Evolutionary conservation across 345 rosid genomes (phyloP).

Genomic region (Citrus maxima): DNA sequence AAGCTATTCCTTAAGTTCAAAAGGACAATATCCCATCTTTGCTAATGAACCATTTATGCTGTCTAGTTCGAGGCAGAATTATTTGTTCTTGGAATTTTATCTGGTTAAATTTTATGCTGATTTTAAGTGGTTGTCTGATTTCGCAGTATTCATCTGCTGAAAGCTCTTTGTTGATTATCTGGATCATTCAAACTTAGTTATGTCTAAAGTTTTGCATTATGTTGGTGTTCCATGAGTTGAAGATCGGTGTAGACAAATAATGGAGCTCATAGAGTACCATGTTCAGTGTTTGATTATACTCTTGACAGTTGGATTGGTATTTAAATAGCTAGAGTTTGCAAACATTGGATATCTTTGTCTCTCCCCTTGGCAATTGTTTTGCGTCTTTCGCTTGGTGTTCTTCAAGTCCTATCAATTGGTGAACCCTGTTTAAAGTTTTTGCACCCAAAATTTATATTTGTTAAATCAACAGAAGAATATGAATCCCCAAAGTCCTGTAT

Average conservation of each 20-base stretch:
- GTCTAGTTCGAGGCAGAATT: neutral
- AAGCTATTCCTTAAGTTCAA: neutral
- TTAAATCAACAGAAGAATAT: neutral
- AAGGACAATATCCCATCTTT: neutral
- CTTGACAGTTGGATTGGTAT: neutral
- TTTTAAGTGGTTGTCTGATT: neutral
- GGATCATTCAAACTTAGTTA: neutral
- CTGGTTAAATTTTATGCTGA: neutral
- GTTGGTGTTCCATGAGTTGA: neutral
- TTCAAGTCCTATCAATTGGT: neutral
- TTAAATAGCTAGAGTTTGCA: neutral
- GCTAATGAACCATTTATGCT: neutral
- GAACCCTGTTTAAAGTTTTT: neutral
- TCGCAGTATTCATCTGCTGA: neutral
- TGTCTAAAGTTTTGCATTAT: neutral
- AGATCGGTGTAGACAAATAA: neutral
- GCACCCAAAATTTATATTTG: too few species aligned
- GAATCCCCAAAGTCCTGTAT: neutral
- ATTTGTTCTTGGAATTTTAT: neutral
- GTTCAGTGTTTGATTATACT: neutral
- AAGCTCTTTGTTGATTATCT: neutral
- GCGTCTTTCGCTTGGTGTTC: neutral
- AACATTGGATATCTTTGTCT: neutral
- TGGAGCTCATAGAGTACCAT: neutral
- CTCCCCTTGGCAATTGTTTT: neutral